Evolutionary conservation across 2,329 filamentous ascomycete species (phyloP).

Genomic region (Simplicillium sp.): DNA sequence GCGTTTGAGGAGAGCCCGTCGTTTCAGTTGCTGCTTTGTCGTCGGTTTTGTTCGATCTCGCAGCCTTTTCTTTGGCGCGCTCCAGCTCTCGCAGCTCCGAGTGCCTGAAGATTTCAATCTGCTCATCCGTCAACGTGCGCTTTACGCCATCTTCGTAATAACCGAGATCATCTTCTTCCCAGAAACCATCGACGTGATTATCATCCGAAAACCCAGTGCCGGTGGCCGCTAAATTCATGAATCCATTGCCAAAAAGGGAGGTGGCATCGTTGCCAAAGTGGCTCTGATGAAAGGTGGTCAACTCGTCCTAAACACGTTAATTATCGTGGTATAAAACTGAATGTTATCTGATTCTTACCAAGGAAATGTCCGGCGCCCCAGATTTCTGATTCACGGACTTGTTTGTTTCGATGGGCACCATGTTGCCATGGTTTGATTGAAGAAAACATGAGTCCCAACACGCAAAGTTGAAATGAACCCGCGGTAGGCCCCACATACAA

Average conservation of each 20-base stretch:
- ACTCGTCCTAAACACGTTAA: conserved; percentile 42
- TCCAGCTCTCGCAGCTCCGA: conserved; percentile 72
- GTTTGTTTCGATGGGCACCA: no score
- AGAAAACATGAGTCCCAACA: no score
- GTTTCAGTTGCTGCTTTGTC: background rate
- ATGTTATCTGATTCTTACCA: conserved; percentile 2
- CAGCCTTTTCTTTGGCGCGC: conserved; percentile 34
- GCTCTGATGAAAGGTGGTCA: conserved; percentile 45
- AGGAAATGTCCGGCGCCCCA: conserved; percentile 1
- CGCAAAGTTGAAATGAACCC: no score
- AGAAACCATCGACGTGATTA: conserved; percentile 15
- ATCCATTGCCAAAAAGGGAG: conserved; percentile 16
- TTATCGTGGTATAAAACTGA: background rate
- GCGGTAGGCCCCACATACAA: no score
- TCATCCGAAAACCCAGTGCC: no score
- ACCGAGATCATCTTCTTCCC: conserved; percentile 59
- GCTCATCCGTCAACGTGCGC: conserved; percentile 81
- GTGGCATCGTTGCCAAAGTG: conserved; percentile 41
- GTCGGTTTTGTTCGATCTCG: conserved; percentile 7
- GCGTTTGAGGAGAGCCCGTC: background rate
- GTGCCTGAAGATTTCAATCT: conserved; percentile 84
- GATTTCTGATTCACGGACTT: no score
- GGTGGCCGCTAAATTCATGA: no score
- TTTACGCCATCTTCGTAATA: conserved; percentile 83
- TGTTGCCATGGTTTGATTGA: no score